Evolutionary conservation across 805 yeast genomes (phyloP), one percentile per base, ranked within the genome.

Genomic region (Suhomyces canberraensis): DNA sequence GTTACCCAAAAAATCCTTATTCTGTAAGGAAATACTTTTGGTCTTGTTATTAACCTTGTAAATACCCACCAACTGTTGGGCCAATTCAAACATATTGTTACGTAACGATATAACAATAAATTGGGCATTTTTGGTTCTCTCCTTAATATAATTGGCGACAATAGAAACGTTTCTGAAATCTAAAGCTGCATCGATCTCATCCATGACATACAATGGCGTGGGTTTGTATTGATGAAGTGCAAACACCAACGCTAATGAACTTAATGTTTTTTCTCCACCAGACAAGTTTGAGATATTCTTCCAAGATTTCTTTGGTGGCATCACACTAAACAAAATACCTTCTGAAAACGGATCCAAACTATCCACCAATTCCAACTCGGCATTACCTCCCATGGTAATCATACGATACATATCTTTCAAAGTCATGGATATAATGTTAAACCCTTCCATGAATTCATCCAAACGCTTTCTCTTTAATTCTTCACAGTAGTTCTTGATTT

Each of bases 251-350:
- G 98, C 98, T 51, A 93, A 71, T 0, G 98, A 91, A 51, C 95
- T 84, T 44, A 93, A 73, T 0, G 99, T 93, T 63, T 93, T 93
- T 52, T 93, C 99, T 46, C 99, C 99, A 47, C 99, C 99, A 2
- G 97, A 89, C 39, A 93, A 65, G 52, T 93, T 93, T 14, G 95
- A 79, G 36, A 93, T 93, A 52, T 93, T 93, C 55, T 85, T 84
- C 99, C 99, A 93, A 25, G 95, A 82, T 60, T 93, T 93, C 65
- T 89, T 91, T 0, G 99, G 99, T 2, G 99, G 99, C 98, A 93
- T 93, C 4, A 93, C 98, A 60, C 96, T 85, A 60, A 93, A 93
- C 28, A 90, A 66, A 25, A 93, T 90, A 21, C 99, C 99, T 63
- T 93, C 98, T 1, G 96, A 80, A 53, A 93, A 93, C n/a, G 98